These are phyloP conservation scores for Myxozyma sirexii DNA, from an alignment of 805 yeast species.

Conservation along the genomic window DNA sequence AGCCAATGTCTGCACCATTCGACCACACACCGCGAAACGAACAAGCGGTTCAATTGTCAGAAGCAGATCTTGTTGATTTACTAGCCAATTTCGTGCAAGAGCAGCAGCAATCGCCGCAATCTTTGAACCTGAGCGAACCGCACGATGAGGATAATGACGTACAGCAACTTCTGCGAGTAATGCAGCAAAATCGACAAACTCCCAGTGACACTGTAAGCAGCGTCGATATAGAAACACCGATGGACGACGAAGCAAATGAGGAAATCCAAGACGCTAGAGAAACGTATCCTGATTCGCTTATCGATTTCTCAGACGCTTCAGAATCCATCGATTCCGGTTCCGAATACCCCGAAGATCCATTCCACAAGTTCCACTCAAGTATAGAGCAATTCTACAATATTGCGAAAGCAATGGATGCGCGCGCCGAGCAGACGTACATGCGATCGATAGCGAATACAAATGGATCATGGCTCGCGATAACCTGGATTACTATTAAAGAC, in stretches of 20 bases:
- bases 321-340: background rate
- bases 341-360: background rate
- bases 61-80: conserved; percentile 6
- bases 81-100: conserved; percentile 5
- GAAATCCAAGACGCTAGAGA: background rate
- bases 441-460: conserved; percentile 22
- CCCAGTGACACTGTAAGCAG: background rate
- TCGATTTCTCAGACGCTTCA: conserved; percentile 9
- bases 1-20: no score
- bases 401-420: conserved; percentile 23
- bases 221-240: background rate
- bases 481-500: conserved; percentile 28
- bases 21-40: no score
- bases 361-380: conserved; percentile 4
- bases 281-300: conserved; percentile 8
- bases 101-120: background rate
- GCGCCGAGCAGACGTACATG: conserved; percentile 27
- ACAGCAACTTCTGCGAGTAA: background rate
- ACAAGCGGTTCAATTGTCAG: no score
- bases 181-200: background rate
- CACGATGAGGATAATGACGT: conserved; percentile 3
- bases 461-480: conserved; percentile 18
- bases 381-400: conserved; percentile 7
- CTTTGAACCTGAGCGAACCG: background rate
- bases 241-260: background rate